These are phyloP conservation scores for Colletotrichum sp. DNA, from an alignment of 2,329 filamentous ascomycete genomes.

Conservation along the genomic window DNA sequence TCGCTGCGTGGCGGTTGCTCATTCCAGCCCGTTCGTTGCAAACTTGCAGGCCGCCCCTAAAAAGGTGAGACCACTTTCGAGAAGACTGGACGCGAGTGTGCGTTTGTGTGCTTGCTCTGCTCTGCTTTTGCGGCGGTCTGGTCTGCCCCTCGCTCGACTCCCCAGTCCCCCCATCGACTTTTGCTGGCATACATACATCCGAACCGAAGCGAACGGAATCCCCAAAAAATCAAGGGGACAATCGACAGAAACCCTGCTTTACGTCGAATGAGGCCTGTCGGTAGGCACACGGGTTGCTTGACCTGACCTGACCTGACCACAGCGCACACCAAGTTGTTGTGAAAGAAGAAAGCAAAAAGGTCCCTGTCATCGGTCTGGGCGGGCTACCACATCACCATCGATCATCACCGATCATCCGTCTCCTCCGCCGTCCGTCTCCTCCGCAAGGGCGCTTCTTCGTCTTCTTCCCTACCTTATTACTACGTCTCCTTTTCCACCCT, in stretches of 20 bases:
- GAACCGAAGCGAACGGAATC: not conserved
- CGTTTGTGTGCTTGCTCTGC: not conserved
- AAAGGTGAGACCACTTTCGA: slow-evolving; percentile 18
- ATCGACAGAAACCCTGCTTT: not conserved
- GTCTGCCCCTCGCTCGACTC: not conserved
- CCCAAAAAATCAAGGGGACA: not conserved
- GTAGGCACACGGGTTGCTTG: not conserved
- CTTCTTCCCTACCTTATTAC: not conserved
- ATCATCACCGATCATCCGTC: slow-evolving; percentile 2
- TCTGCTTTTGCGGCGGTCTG: not conserved
- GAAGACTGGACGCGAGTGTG: not conserved
- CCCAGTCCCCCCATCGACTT: not conserved
- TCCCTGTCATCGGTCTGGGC: not conserved
- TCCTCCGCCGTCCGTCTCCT: slow-evolving; percentile 1
- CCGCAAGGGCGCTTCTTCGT: not conserved
- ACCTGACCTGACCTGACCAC: not conserved
- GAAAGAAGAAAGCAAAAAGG: slow-evolving; percentile 8
- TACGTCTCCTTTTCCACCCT: not conserved
- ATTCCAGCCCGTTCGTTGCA: slow-evolving; percentile 18
- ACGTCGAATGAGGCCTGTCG: not conserved
- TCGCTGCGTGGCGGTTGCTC: not conserved
- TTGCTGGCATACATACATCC: not conserved
- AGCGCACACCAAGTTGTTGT: not conserved
- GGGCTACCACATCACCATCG: slow-evolving; percentile 7
- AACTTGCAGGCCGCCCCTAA: slow-evolving; percentile 2